Conservation (phyloP, 345 rosid species). For the Linum tenue region DNA sequence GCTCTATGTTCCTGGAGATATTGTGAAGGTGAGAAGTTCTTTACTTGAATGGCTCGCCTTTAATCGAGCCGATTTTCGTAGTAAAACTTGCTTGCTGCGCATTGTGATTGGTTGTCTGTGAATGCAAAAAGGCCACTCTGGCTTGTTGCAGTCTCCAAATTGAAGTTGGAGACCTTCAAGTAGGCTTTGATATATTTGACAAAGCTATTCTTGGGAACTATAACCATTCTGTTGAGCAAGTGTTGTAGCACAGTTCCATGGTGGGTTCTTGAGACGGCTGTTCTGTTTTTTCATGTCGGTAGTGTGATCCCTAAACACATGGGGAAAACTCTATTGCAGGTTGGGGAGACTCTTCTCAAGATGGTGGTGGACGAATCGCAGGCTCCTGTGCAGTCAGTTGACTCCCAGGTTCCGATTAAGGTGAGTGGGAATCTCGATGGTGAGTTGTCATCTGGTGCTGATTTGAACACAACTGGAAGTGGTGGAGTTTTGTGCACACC, state of each 20-base stretch:
- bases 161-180: neutral
- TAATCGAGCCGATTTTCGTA: neutral
- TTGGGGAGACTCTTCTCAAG: constrained; percentile 83
- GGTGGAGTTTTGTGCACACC: constrained; percentile 64
- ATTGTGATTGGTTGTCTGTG: neutral
- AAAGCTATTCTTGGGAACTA: neutral
- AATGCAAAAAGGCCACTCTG: neutral
- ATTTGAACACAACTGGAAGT: constrained; percentile 18
- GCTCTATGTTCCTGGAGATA: constrained; percentile 60
- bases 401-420: constrained; percentile 10
- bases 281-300: neutral
- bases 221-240: too few species aligned
- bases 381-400: too few species aligned
- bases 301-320: constrained; percentile 4
- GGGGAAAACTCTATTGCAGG: constrained; percentile 35
- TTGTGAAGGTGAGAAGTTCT: constrained; percentile 57
- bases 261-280: too few species aligned
- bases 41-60: neutral
- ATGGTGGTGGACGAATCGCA: constrained; percentile 37
- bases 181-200: neutral
- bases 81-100: neutral
- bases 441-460: constrained; percentile 14
- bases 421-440: constrained; percentile 17
- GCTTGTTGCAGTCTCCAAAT: neutral
- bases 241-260: too few species aligned